Conservation (phyloP, 1,284 basidiomycete species). For the Agaricales sp. region DNA sequence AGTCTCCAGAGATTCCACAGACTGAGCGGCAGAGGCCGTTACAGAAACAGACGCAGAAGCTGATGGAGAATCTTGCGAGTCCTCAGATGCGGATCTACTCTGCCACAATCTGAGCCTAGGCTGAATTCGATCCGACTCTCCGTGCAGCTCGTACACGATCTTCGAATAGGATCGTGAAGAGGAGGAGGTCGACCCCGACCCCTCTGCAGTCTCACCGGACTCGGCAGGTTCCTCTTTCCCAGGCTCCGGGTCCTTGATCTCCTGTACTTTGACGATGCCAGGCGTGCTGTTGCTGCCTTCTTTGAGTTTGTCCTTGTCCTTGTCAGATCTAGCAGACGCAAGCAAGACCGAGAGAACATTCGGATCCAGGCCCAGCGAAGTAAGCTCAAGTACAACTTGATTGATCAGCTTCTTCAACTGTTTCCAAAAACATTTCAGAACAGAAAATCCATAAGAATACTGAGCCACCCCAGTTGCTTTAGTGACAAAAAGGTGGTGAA, state of each 20-base stretch:
- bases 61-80: no score
- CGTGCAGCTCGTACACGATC: slow-evolving; percentile 46
- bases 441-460: no score
- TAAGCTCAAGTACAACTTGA: slow-evolving; percentile 75
- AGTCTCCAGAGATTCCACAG: neutral
- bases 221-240: no score
- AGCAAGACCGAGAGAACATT: slow-evolving; percentile 37
- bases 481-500: slow-evolving; percentile 7
- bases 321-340: slow-evolving; percentile 13
- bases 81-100: slow-evolving; percentile 12
- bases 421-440: no score
- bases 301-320: neutral
- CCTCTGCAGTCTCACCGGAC: no score
- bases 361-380: slow-evolving; percentile 66
- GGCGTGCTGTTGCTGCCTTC: no score
- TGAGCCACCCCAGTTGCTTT: slow-evolving; percentile 1
- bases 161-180: slow-evolving; percentile 11
- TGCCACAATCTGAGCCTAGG: slow-evolving; percentile 45
- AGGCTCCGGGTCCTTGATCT: neutral
- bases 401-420: slow-evolving; percentile 93
- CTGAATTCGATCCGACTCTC: slow-evolving; percentile 36
- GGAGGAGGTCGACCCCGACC: no score
- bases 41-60: no score
- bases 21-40: slow-evolving; percentile 2
- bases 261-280: no score